These are phyloP conservation scores for Hibiscus syriacus DNA, from an alignment of 345 rosid genomes.

Conservation along the genomic window DNA sequence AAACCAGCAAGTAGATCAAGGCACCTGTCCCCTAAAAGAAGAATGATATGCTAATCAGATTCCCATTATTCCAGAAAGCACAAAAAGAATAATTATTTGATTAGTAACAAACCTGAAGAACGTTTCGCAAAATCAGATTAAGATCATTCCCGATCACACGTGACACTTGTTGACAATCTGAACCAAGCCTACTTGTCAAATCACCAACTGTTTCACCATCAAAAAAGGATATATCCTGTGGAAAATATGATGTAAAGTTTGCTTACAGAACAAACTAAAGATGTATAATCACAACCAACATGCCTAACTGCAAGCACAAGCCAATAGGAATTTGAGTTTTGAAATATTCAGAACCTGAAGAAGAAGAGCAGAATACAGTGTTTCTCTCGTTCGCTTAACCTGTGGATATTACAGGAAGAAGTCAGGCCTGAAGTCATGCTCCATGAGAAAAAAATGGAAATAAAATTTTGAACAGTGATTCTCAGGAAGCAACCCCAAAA, in stretches of 20 bases:
- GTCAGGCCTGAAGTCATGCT: slow-evolving; percentile 10
- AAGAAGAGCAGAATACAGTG: slow-evolving; percentile 81
- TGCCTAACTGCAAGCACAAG: neutral
- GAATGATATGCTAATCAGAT: slow-evolving; percentile 19
- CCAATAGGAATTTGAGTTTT: neutral
- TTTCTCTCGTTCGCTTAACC: slow-evolving; percentile 97
- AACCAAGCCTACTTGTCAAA: slow-evolving; percentile 95
- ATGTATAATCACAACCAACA: neutral
- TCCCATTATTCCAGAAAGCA: slow-evolving; percentile 8
- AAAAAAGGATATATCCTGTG: slow-evolving; percentile 87
- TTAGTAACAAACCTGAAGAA: slow-evolving; percentile 61
- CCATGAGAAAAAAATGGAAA: slow-evolving; percentile 2
- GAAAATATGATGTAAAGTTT: slow-evolving; percentile 12
- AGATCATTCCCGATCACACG: slow-evolving; percentile 91
- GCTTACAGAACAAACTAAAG: slow-evolving; percentile 6
- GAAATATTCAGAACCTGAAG: slow-evolving; percentile 51
- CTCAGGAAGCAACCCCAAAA: neutral
- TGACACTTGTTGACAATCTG: slow-evolving; percentile 98
- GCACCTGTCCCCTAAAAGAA: slow-evolving; percentile 77
- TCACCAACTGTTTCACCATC: slow-evolving; percentile 96
- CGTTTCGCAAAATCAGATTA: slow-evolving; percentile 75
- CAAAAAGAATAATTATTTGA: neutral
- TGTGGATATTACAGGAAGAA: slow-evolving; percentile 21
- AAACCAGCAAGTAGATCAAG: slow-evolving; percentile 64
- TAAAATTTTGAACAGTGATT: neutral